Conservation (phyloP, 1,284 basidiomycete species). For the Thelephora terrestris region DNA sequence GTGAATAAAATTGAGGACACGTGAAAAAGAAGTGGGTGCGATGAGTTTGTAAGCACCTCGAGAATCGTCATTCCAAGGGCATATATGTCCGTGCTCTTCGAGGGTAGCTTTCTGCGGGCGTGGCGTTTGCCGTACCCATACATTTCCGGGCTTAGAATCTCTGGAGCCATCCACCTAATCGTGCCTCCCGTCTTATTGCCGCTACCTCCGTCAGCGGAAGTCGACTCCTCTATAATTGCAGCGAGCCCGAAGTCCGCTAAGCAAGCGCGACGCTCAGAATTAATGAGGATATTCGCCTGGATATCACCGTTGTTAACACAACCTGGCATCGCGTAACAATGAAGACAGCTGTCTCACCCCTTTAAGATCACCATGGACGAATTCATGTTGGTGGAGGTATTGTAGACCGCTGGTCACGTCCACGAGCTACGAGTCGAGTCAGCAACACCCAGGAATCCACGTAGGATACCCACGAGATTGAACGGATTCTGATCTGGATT, state of each 20-base stretch:
- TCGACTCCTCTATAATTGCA: background rate
- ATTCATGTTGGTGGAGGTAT: conserved; percentile 2
- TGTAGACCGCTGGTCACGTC: conserved; percentile 3
- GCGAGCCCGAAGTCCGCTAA: background rate
- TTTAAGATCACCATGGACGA: conserved; percentile 7
- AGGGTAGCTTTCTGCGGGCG: too few relatives aligned
- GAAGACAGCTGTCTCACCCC: background rate
- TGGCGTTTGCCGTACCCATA: too few relatives aligned
- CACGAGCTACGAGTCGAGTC: background rate
- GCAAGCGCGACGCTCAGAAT: conserved; percentile 7
- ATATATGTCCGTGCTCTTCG: background rate
- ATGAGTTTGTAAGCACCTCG: background rate
- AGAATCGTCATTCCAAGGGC: background rate
- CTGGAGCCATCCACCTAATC: too few relatives aligned
- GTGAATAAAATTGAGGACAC: too few relatives aligned
- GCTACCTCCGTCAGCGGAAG: background rate
- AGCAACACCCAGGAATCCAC: background rate
- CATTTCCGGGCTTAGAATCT: too few relatives aligned
- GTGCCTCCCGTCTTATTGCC: too few relatives aligned
- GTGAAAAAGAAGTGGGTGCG: too few relatives aligned
- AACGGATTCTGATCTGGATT: conserved; percentile 3
- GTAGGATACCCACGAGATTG: background rate
- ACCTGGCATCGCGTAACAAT: background rate
- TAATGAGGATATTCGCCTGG: conserved; percentile 5
- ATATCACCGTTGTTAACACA: background rate